Percentiles rank a stretch among this genome's conserved stretches.
These are phyloP conservation scores for Pterulicium gracile DNA, from an alignment of 1,284 basidiomycete species.

Conservation along the genomic window DNA sequence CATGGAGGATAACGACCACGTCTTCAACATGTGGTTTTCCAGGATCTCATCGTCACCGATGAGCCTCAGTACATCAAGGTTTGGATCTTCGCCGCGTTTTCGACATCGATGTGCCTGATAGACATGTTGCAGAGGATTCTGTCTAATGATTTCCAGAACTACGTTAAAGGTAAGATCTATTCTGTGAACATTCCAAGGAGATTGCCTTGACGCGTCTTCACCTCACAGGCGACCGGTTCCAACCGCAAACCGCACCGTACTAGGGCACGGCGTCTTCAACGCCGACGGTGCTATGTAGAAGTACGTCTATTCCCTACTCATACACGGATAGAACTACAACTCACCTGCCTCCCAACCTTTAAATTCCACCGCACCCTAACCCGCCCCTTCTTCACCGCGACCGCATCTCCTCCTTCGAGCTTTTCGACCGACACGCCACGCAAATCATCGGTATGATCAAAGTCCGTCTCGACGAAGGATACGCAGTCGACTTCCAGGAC, in stretches of 20 bases:
- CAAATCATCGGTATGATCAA: slow-evolving; percentile 22
- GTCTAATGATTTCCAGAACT: slow-evolving; percentile 30
- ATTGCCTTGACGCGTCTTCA: too few species aligned
- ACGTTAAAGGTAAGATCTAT: slow-evolving; percentile 34
- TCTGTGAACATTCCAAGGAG: too few species aligned
- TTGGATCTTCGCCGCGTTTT: too few species aligned
- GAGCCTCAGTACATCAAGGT: slow-evolving; percentile 26
- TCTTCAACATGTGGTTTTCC: slow-evolving; percentile 2
- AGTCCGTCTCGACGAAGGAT: slow-evolving; percentile 20
- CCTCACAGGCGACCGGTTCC: slow-evolving; percentile 13
- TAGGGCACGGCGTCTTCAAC: slow-evolving; percentile 38
- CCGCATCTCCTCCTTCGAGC: slow-evolving; percentile 33
- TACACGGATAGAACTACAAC: too few species aligned
- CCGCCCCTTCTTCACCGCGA: slow-evolving; percentile 35
- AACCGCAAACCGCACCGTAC: slow-evolving; percentile 19
- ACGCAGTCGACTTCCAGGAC: slow-evolving; percentile 32
- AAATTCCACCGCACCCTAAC: slow-evolving; percentile 35
- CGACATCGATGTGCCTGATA: too few species aligned
- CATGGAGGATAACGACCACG: not conserved
- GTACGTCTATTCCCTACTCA: too few species aligned
- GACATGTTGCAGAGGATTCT: slow-evolving; percentile 23
- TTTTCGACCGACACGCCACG: slow-evolving; percentile 31
- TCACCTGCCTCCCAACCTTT: too few species aligned
- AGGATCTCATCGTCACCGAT: slow-evolving; percentile 17
- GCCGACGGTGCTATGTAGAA: slow-evolving; percentile 34